Conservation (phyloP, 306 rosid species). For the Malus sieversii region DNA sequence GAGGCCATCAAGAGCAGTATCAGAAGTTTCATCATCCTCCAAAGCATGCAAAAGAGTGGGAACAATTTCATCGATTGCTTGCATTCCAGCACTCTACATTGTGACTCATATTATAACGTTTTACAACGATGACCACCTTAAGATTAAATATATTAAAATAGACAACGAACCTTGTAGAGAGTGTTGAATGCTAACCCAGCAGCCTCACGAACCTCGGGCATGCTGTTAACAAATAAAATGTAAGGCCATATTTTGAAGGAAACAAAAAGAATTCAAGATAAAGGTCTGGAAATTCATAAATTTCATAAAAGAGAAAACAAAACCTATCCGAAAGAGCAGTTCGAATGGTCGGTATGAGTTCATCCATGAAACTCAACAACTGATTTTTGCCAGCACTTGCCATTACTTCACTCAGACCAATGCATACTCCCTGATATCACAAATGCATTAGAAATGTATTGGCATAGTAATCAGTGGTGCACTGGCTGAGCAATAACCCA, state of each 20-base stretch:
- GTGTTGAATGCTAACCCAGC: slow-evolving; percentile 96
- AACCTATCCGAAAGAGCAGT: slow-evolving; percentile 95
- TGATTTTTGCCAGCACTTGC: slow-evolving; percentile 87
- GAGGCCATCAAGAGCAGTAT: slow-evolving; percentile 96
- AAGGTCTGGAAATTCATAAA: slow-evolving; percentile 4
- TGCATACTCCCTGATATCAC: slow-evolving; percentile 76
- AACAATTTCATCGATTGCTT: slow-evolving; percentile 94
- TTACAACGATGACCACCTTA: background rate
- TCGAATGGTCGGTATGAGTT: slow-evolving; percentile 87
- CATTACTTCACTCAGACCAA: slow-evolving; percentile 98
- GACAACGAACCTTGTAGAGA: slow-evolving; percentile 64
- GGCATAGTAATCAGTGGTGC: background rate
- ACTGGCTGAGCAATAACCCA: background rate
- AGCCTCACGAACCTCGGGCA: slow-evolving; percentile 83
- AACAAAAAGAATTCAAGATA: background rate
- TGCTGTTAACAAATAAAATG: slow-evolving; percentile 38
- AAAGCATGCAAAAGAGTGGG: slow-evolving; percentile 91
- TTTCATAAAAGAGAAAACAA: slow-evolving; percentile 4
- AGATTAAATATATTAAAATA: background rate
- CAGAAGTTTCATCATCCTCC: slow-evolving; percentile 86
- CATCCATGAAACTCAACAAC: slow-evolving; percentile 88
- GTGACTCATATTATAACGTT: slow-evolving; percentile 3
- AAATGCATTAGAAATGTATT: background rate
- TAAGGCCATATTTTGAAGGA: background rate
- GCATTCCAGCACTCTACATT: slow-evolving; percentile 92